Percentiles rank a stretch among this genome's conserved stretches.
phyloP scores from a whole-genome alignment of 1,284 basidiomycete species.

The Microbotryum saponariae region DNA sequence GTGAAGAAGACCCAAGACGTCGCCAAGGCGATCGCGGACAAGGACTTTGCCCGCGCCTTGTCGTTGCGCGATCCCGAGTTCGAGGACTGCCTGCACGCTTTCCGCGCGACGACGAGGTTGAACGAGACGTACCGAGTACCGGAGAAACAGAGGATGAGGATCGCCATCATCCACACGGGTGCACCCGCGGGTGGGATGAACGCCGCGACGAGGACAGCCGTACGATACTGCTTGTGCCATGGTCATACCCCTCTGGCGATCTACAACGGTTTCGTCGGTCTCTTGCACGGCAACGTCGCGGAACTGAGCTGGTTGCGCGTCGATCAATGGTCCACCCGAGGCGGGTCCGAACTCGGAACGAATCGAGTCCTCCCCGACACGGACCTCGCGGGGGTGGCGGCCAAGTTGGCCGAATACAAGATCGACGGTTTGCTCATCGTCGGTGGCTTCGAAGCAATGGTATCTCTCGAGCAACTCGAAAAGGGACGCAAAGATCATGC shows the following conservation, averaged over 20 bases:
- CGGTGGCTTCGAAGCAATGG: constrained; percentile 94
- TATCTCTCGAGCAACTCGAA: constrained; percentile 67
- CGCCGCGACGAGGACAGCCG: constrained; percentile 87
- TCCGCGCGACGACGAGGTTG: constrained; percentile 62
- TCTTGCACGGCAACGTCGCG: constrained; percentile 78
- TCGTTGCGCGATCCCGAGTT: constrained; percentile 87
- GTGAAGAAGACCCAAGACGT: constrained; percentile 85
- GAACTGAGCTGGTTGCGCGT: constrained; percentile 94
- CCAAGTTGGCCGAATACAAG: constrained; percentile 78
- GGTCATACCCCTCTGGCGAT: constrained; percentile 86
- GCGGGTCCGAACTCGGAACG: constrained; percentile 96
- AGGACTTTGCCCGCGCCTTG: constrained; percentile 82
- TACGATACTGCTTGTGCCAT: constrained; percentile 83
- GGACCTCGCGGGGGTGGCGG: constrained; percentile 77
- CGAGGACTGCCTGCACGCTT: constrained; percentile 73
- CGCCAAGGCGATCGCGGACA: constrained; percentile 68
- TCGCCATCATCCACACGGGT: constrained; percentile 90
- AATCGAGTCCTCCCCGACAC: constrained; percentile 79
- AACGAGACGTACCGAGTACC: constrained; percentile 57
- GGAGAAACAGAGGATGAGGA: constrained; percentile 60
- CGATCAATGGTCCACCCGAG: constrained; percentile 90
- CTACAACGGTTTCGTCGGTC: constrained; percentile 89
- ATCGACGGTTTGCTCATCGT: constrained; percentile 81
- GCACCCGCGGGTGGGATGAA: constrained; percentile 99
- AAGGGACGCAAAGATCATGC: constrained; percentile 74